Base-by-base conservation (phyloP, 495 filamentous ascomycete species). In the Xylaria nigripes region DNA sequence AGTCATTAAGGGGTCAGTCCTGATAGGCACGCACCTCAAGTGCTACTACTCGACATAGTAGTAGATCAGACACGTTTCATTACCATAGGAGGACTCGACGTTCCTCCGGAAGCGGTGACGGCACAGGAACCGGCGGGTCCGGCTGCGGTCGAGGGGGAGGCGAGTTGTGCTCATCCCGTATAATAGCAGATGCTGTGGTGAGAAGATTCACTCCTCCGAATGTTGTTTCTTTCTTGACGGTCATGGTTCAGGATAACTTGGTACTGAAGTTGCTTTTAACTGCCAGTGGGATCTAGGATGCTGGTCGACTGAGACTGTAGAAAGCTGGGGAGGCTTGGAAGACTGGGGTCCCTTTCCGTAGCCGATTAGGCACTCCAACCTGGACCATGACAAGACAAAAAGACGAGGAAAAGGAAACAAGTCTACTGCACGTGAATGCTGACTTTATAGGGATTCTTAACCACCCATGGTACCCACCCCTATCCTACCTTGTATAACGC, bases 401-500 rank as follows among this genome's bases (percentile, higher is more conserved):
- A 19, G 32, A 30, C 19, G 23, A 29, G 9, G 4, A 29, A 29
- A 40, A 1, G n/a, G 16, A 36, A 32, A 54, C 32, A 47, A 48
- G 34, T 18, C 27, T 21, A 8, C 23, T 42, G 24, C 5, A 42
- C 23, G 34, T 42, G 44, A 22, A 32, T 23, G 41, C 30, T 36
- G 44, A 48, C 15, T 43, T 42, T n/a, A 23, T 54, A 42, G 22
- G 46, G 22, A 29, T 45, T 32, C 30, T 6, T 48, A 38, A 47
- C 44, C 51, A 32, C 34, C 51, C 51, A 54, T 36, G 44, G 29
- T 48, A 54, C 46, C 46, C 53, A 50, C 53, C 53, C 45, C 40
- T 9, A 24, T 38, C 38, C 32, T 44, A 46, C 40, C 36, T 54
- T 46, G 30, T 32, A 38, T 27, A 36, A 38, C 46, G 38, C 19